phyloP scores from a whole-genome alignment of 2,329 filamentous ascomycete genomes.

The Zelopaecilomyces penicillatus region DNA sequence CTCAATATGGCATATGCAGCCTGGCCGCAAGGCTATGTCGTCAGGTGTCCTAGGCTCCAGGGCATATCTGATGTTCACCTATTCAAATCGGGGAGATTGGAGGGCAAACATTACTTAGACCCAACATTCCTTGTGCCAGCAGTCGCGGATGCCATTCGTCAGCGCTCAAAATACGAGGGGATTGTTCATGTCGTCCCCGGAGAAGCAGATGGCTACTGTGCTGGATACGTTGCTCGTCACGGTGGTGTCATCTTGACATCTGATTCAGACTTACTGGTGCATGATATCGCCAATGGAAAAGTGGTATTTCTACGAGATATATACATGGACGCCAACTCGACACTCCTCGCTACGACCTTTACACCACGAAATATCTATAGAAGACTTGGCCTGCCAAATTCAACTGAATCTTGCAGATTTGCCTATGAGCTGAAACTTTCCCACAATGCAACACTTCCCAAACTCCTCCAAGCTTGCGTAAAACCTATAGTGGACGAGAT shows the following conservation, averaged over 20 bases:
- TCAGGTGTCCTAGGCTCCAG: slow-evolving; percentile 12
- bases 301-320: slow-evolving; percentile 65
- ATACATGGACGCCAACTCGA: slow-evolving; percentile 23
- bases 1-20: slow-evolving; percentile 39
- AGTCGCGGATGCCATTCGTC: slow-evolving; percentile 60
- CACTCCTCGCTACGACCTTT: slow-evolving; percentile 20
- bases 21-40: slow-evolving; percentile 18
- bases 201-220: slow-evolving; percentile 80
- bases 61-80: slow-evolving; percentile 11
- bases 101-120: slow-evolving; percentile 31
- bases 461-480: slow-evolving; percentile 21
- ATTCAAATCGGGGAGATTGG: slow-evolving; percentile 16
- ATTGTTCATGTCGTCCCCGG: slow-evolving; percentile 59
- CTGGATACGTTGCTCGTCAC: slow-evolving; percentile 47
- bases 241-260: slow-evolving; percentile 60
- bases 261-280: slow-evolving; percentile 80
- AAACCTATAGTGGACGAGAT: slow-evolving; percentile 11
- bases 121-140: slow-evolving; percentile 71
- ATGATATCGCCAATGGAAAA: slow-evolving; percentile 57
- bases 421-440: slow-evolving; percentile 27
- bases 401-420: slow-evolving; percentile 21
- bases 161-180: slow-evolving; percentile 31
- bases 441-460: slow-evolving; percentile 20
- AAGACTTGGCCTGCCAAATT: slow-evolving; percentile 31
- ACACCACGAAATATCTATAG: slow-evolving; percentile 29